Conservation (phyloP, 768 basidiomycete species). For the Lactarius hengduanensis region DNA sequence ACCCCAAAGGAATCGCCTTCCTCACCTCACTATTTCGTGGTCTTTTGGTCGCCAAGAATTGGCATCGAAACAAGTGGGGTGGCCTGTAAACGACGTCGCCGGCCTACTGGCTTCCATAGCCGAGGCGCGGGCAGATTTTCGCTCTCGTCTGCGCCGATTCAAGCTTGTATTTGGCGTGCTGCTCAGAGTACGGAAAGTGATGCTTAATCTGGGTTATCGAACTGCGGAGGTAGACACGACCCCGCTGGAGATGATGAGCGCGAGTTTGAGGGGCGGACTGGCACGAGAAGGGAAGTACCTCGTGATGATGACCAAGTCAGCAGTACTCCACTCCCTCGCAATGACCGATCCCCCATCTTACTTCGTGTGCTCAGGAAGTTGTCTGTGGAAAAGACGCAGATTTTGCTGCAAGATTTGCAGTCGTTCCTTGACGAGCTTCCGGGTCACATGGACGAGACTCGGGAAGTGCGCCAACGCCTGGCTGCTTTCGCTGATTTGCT, state of each 20-base stretch:
- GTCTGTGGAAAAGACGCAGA: slow-evolving; percentile 34
- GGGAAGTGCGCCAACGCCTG: slow-evolving; percentile 5
- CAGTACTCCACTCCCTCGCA: slow-evolving; percentile 2
- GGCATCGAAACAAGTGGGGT: slow-evolving; percentile 22
- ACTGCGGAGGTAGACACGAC: slow-evolving; percentile 32
- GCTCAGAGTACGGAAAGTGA: slow-evolving; percentile 43
- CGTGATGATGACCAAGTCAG: slow-evolving; percentile 50
- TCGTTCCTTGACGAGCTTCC: slow-evolving; percentile 39
- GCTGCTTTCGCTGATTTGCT: not conserved
- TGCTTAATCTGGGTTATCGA: slow-evolving; percentile 43
- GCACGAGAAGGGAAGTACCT: slow-evolving; percentile 46
- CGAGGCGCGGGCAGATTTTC: slow-evolving; percentile 41
- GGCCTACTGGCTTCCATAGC: slow-evolving; percentile 39
- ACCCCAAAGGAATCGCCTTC: slow-evolving; percentile 35
- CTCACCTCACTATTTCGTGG: slow-evolving; percentile 34
- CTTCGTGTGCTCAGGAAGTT: slow-evolving; percentile 42
- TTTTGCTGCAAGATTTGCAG: slow-evolving; percentile 44
- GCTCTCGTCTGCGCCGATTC: slow-evolving; percentile 35
- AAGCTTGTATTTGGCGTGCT: slow-evolving; percentile 52
- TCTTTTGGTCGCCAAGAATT: slow-evolving; percentile 26
- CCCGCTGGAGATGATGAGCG: slow-evolving; percentile 44
- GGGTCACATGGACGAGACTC: slow-evolving; percentile 7
- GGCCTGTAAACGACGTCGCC: slow-evolving; percentile 34
- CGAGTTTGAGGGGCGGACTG: slow-evolving; percentile 45
- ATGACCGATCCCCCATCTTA: not conserved